phyloP scores from a whole-genome alignment of 2,329 filamentous ascomycete genomes.

The Trichoderma sp. region DNA sequence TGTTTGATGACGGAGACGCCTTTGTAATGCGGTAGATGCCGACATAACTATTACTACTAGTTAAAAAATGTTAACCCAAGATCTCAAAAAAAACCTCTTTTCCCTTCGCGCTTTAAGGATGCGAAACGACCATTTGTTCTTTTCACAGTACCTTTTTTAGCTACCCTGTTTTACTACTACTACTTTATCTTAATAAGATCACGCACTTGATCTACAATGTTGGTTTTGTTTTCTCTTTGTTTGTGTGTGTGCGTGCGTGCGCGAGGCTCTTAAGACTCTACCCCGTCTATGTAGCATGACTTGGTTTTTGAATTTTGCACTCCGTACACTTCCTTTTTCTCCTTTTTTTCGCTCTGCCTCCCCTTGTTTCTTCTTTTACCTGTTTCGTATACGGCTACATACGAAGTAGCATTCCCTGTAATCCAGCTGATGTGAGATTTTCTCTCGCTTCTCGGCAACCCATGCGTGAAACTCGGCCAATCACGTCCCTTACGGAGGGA shows the following conservation, averaged over 20 bases:
- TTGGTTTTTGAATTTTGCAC: neutral
- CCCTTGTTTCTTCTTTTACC: neutral
- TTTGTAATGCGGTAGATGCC: constrained; percentile 17
- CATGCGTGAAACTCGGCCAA: neutral
- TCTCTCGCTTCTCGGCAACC: neutral
- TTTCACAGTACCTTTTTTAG: neutral
- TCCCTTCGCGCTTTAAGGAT: neutral
- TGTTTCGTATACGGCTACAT: neutral
- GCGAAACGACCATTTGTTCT: neutral
- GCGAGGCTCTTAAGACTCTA: neutral
- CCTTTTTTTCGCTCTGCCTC: neutral
- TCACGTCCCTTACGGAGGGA: neutral
- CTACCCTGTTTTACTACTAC: constrained; percentile 11
- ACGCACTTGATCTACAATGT: neutral
- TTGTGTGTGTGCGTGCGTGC: neutral
- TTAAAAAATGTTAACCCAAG: constrained; percentile 12
- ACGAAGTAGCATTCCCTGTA: neutral
- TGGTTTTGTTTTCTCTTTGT: neutral
- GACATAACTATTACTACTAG: constrained; percentile 3
- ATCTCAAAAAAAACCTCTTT: neutral
- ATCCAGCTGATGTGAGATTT: constrained; percentile 9
- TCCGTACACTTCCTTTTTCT: too few relatives aligned
- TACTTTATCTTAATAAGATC: constrained; percentile 10
- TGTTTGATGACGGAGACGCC: constrained; percentile 14
- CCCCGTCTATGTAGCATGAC: neutral